Base-by-base conservation (phyloP, 306 rosid genomes). In the Vigna reflexopilosa region DNA sequence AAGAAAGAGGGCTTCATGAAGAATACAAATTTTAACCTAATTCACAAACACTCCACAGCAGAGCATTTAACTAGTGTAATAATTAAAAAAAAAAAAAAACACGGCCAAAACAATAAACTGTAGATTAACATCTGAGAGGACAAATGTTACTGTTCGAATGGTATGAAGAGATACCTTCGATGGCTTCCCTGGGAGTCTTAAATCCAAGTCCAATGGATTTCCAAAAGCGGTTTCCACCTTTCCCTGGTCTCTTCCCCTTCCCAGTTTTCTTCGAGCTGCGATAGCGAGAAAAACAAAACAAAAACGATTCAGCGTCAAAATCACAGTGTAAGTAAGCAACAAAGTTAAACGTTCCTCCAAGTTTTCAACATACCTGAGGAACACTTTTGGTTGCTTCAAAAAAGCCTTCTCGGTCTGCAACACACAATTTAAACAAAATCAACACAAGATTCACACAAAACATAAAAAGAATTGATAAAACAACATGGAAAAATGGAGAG, bases 151-250 rank as follows among this genome's bases (percentile, higher is more conserved):
- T 5, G 0, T 30, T 30, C 45, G 3, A 30, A 12, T 1, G 19
- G 0, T 13, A n/a, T 15, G 12, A 24, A 14, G 15, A 24, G 2
- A 34, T 22, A 88, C 93, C 98, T 63, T 93, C 93, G 64, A 80
- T 88, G 38, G 98, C 97, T 2, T 93, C 98, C 32, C 87, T 87
- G 14, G 98, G 98, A 9, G 93, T 93, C 93, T 93, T 93, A 63
- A 91, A 93, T 54, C 96, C 91, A 67, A 93, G 89, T 1, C 98
- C 98, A 80, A 90, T 13, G 67, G 82, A 88, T 82, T 93, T 93
- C 83, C 81, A 93, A 58, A 86, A 91, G 30, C 97, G 92, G 16
- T 93, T 93, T 0, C 98, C 91, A 8, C 97, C 97, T 74, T 91
- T 93, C 34, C 97, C 98, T 36, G 98, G 97, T 42, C 86, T 91